phyloP scores from a whole-genome alignment of 179 eudicot genomes.

The Beta macrorhiza region DNA sequence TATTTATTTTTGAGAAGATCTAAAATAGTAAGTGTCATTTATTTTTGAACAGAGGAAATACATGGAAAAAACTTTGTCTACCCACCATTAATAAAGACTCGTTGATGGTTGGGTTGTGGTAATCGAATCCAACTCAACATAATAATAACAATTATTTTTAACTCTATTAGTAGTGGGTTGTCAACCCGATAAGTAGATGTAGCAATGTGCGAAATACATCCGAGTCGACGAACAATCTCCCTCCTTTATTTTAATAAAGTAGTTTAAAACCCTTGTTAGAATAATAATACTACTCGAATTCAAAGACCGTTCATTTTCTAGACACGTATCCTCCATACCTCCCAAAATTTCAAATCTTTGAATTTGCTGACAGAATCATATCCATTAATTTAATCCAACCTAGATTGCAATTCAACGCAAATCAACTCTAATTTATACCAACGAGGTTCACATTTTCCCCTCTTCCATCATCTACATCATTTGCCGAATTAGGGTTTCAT shows the following conservation, averaged over 20 bases:
- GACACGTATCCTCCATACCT: conserved; percentile 22
- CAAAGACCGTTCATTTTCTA: background rate
- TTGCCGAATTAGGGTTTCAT: background rate
- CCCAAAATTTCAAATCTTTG: conserved; percentile 4
- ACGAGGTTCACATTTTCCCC: conserved; percentile 11
- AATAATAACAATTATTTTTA: no score
- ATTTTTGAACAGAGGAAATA: no score
- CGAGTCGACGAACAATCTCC: background rate
- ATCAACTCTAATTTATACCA: background rate
- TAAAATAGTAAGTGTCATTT: no score
- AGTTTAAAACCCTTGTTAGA: background rate
- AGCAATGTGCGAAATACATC: no score
- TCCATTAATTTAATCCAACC: background rate
- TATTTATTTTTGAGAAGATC: no score
- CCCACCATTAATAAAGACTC: no score
- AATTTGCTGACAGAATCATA: background rate
- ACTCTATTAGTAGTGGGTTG: no score
- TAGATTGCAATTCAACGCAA: background rate
- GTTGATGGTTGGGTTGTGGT: no score
- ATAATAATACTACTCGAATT: background rate
- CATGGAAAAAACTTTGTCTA: no score
- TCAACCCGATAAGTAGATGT: no score
- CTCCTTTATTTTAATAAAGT: background rate
- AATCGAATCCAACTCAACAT: no score
- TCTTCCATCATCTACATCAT: background rate